Percentiles rank a stretch among this genome's conserved stretches.
Conservation (phyloP, 345 rosid genomes). For the Arabidopsis arenosa region DNA sequence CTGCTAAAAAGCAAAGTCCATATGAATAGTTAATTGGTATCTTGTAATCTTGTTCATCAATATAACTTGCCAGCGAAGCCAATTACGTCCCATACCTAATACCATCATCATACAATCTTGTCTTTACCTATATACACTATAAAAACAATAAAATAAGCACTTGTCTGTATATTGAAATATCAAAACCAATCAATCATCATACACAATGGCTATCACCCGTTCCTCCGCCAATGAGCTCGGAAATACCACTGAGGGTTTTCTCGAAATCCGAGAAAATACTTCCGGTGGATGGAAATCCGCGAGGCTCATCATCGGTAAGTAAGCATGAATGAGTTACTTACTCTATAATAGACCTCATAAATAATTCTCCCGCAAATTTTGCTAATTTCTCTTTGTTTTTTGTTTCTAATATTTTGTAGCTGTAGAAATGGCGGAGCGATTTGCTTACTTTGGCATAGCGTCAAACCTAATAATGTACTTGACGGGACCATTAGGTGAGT, state of each 20-base stretch:
- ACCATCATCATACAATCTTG: no score
- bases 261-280: background rate
- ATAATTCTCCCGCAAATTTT: background rate
- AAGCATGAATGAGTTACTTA: background rate
- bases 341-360: background rate
- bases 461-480: constrained; percentile 66
- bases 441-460: constrained; percentile 55
- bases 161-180: no score
- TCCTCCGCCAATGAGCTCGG: constrained; percentile 1
- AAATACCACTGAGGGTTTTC: background rate
- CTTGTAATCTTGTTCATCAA: no score
- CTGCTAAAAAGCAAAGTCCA: no score
- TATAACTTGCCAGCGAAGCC: no score
- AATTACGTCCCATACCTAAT: no score
- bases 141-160: no score
- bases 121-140: no score
- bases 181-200: no score
- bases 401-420: constrained; percentile 30
- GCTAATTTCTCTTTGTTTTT: background rate
- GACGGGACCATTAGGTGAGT: constrained; percentile 70
- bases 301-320: constrained; percentile 50
- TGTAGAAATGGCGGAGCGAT: constrained; percentile 58
- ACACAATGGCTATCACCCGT: no score
- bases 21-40: no score
- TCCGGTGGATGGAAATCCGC: constrained; percentile 59